Percentiles rank a stretch among this genome's conserved stretches.
Evolutionary conservation across 352 stramenopile species (phyloP).

Genomic region (Globisporangium heterothallicum): DNA sequence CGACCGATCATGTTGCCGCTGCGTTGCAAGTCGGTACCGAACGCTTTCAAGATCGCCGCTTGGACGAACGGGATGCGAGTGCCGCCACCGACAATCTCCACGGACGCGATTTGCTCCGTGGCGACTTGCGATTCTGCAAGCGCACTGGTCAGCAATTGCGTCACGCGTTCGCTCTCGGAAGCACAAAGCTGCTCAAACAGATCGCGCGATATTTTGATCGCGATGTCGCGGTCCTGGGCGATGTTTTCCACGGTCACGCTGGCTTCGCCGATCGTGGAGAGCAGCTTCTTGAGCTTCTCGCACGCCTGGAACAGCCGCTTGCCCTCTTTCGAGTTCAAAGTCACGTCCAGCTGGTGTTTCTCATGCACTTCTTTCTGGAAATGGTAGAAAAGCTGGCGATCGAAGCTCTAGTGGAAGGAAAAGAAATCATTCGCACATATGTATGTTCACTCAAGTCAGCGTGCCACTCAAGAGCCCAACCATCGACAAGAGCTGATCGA

Average conservation of each 20-base stretch:
- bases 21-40: slow-evolving; percentile 33
- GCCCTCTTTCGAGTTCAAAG: slow-evolving; percentile 67
- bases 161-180: slow-evolving; percentile 40
- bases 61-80: slow-evolving; percentile 87
- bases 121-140: slow-evolving; percentile 41
- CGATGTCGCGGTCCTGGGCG: slow-evolving; percentile 72
- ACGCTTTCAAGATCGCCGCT: slow-evolving; percentile 59
- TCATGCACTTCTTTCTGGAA: slow-evolving; percentile 63
- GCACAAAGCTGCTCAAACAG: slow-evolving; percentile 67
- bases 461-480: background rate
- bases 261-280: slow-evolving; percentile 82
- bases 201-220: slow-evolving; percentile 64
- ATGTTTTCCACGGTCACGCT: slow-evolving; percentile 83
- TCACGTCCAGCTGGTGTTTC: slow-evolving; percentile 48
- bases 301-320: slow-evolving; percentile 85
- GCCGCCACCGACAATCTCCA: slow-evolving; percentile 89
- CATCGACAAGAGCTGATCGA: too few species aligned
- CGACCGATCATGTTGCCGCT: slow-evolving; percentile 50
- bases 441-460: background rate
- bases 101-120: slow-evolving; percentile 42
- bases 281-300: slow-evolving; percentile 86
- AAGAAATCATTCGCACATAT: background rate
- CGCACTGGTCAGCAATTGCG: slow-evolving; percentile 42
- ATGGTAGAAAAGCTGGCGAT: slow-evolving; percentile 73
- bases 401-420: slow-evolving; percentile 37